These are phyloP conservation scores for Aspergillus pseudoterreus DNA, from an alignment of 2,329 filamentous ascomycete species.

Conservation along the genomic window DNA sequence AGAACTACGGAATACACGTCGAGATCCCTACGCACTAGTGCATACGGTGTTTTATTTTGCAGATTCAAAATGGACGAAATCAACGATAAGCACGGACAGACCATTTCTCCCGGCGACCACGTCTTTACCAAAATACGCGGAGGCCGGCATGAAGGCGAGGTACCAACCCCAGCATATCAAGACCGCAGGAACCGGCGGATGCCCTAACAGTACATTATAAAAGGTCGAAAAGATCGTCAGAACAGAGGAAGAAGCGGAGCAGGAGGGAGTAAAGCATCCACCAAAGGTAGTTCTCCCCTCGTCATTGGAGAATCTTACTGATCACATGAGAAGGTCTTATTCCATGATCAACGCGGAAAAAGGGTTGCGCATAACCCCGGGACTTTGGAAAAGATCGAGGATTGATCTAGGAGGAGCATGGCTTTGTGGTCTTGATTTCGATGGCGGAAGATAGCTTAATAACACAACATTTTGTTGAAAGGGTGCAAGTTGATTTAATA, in stretches of 20 bases:
- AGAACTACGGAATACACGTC: no score
- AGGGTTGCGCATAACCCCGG: slow-evolving; percentile 3
- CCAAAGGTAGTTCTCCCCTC: not conserved
- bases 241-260: not conserved
- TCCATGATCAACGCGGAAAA: slow-evolving; percentile 5
- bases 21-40: no score
- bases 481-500: no score
- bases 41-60: no score
- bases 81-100: slow-evolving; percentile 2
- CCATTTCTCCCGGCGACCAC: slow-evolving; percentile 2
- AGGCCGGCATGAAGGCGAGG: slow-evolving; percentile 2
- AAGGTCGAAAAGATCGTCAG: slow-evolving; percentile 1
- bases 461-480: no score
- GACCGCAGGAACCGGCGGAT: not conserved
- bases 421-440: no score
- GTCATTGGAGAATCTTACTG: not conserved
- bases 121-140: slow-evolving; percentile 4
- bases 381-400: not conserved
- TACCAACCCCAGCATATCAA: not conserved
- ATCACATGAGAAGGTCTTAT: not conserved
- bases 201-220: not conserved
- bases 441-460: no score
- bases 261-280: slow-evolving; percentile 4
- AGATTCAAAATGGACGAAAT: slow-evolving; percentile 11
- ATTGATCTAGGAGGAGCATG: not conserved